Conservation (phyloP, 257 asterid genomes). For the Plectranthus barbatus region DNA sequence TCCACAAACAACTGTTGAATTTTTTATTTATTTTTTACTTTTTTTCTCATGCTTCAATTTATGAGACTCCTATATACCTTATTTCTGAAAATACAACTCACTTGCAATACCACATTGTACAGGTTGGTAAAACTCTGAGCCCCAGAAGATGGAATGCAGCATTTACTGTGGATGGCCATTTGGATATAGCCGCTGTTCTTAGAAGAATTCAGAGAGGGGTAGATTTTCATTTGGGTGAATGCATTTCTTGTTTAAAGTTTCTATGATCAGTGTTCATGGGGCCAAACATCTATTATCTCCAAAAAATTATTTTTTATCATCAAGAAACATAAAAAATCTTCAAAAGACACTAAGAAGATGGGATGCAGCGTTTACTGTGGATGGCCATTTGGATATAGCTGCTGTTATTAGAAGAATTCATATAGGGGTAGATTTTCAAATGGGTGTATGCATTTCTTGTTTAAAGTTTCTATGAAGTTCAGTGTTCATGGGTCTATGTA, state of each 20-base stretch:
- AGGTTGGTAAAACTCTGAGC: conserved; percentile 90
- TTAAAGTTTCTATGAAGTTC: neutral
- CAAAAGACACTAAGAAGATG: conserved; percentile 84
- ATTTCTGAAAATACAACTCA: neutral
- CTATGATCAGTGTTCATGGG: neutral
- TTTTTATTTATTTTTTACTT: neutral
- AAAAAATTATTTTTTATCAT: no score
- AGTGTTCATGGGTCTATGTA: no score
- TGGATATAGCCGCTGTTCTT: conserved; percentile 92
- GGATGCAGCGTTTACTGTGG: conserved; percentile 75
- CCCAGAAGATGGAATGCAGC: conserved; percentile 97
- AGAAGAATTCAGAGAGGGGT: conserved; percentile 98
- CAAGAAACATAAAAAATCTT: neutral
- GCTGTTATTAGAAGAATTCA: conserved; percentile 93
- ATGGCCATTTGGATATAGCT: conserved; percentile 86
- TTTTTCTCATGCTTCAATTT: conserved; percentile 3
- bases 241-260: conserved; percentile 4
- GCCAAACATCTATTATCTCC: no score
- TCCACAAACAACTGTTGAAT: neutral
- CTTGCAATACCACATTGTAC: conserved; percentile 11
- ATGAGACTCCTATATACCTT: neutral
- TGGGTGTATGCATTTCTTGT: conserved; percentile 5
- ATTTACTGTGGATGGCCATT: conserved; percentile 64
- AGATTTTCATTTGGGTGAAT: conserved; percentile 12
- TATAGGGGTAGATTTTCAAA: conserved; percentile 63